Conservation (phyloP, 179 eudicot species). For the Camellia oleifera region DNA sequence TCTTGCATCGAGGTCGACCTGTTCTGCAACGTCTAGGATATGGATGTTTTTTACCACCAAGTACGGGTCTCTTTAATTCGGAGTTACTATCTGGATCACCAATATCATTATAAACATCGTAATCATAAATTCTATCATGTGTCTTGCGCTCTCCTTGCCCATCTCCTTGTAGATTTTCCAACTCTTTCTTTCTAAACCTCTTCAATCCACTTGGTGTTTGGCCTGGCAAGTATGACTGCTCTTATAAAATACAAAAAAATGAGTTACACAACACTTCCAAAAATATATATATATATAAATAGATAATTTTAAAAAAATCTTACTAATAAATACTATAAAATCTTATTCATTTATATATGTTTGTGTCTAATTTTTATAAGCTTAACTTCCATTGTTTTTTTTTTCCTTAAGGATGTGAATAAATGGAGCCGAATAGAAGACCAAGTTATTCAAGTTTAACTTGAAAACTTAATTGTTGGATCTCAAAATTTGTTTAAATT, state of each 20-base stretch:
- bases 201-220: conserved; percentile 64
- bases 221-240: conserved; percentile 71
- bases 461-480: no score
- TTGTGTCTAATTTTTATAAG: no score
- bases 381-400: no score
- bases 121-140: conserved; percentile 72
- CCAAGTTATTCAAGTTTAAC: background rate
- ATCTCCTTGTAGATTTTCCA: conserved; percentile 42
- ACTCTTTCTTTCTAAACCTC: conserved; percentile 46
- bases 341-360: no score
- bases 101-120: conserved; percentile 82
- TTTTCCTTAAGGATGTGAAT: no score
- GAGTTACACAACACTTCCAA: background rate
- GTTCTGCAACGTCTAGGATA: conserved; percentile 86
- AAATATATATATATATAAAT: no score
- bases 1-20: conserved; percentile 48
- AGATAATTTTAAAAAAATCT: no score
- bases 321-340: no score
- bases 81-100: conserved; percentile 51
- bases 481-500: no score
- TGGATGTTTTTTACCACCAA: conserved; percentile 61
- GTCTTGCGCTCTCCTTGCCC: conserved; percentile 58
- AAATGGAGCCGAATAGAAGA: no score
- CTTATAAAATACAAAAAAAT: background rate
- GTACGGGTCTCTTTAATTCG: conserved; percentile 53